phyloP scores from a whole-genome alignment of 1,284 basidiomycete genomes.

The Cystobasidium sp. region DNA sequence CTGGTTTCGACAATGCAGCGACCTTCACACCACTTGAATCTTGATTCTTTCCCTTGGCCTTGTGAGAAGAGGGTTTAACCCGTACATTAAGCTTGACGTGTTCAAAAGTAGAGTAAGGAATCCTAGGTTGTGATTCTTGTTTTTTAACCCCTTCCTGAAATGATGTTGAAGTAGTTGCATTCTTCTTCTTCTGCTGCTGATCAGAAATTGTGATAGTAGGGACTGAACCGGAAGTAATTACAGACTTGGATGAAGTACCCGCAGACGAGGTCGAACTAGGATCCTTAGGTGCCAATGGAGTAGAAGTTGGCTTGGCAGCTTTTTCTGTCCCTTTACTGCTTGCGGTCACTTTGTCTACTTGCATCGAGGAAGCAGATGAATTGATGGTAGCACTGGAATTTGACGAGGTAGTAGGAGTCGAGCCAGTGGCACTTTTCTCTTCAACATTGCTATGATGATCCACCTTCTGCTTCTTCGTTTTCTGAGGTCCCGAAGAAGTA shows the following conservation, averaged over 20 bases:
- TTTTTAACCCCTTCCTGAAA: not conserved
- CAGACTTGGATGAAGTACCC: not conserved
- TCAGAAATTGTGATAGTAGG: too few species aligned
- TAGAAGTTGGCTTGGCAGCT: not conserved
- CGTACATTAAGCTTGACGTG: conserved; percentile 23
- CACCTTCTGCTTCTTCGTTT: not conserved
- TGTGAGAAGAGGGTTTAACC: not conserved
- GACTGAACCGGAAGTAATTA: not conserved
- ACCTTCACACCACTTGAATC: not conserved
- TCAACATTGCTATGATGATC: not conserved
- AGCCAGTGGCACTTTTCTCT: not conserved
- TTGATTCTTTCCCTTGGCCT: not conserved
- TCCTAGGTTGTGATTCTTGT: not conserved
- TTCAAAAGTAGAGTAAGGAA: conserved; percentile 19
- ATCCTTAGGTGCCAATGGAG: not conserved
- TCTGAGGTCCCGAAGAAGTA: not conserved
- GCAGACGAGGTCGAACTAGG: not conserved
- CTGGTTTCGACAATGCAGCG: not conserved
- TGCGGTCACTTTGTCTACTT: not conserved
- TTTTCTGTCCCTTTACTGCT: not conserved
- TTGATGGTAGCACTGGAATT: not conserved
- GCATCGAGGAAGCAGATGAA: not conserved
- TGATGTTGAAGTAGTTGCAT: not conserved
- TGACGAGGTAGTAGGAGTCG: not conserved
- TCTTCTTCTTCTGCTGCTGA: not conserved